These are phyloP conservation scores for Pythium volutum DNA, from an alignment of 352 stramenopile genomes.

Conservation along the genomic window DNA sequence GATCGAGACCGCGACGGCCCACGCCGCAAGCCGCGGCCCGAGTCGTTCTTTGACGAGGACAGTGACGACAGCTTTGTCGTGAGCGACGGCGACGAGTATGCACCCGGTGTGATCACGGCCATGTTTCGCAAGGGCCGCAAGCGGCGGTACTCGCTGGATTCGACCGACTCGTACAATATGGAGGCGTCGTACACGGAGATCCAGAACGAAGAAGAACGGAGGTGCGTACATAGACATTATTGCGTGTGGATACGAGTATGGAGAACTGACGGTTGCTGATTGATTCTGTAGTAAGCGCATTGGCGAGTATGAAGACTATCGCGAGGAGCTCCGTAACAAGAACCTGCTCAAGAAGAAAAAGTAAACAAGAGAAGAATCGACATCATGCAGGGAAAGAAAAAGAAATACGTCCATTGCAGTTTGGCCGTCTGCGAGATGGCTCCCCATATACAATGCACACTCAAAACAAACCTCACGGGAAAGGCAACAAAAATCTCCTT, in stretches of 20 bases:
- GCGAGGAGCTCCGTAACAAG: conserved; percentile 83
- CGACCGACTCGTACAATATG: conserved; percentile 83
- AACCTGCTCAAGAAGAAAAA: conserved; percentile 81
- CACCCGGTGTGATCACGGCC: conserved; percentile 65
- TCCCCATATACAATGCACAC: background rate
- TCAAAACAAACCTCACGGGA: background rate
- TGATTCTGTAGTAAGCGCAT: conserved; percentile 45
- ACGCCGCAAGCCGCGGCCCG: conserved; percentile 31
- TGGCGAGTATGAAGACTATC: conserved; percentile 82
- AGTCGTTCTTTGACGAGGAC: conserved; percentile 81
- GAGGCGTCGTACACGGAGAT: conserved; percentile 83
- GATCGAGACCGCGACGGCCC: conserved; percentile 23
- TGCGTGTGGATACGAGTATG: background rate
- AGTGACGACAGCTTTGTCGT: conserved; percentile 88
- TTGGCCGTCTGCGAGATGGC: conserved; percentile 17
- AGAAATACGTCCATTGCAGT: background rate
- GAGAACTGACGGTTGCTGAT: background rate
- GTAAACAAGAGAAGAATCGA: conserved; percentile 17
- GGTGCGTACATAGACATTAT: conserved; percentile 29
- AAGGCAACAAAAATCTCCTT: background rate
- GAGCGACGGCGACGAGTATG: conserved; percentile 74
- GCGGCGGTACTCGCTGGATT: conserved; percentile 74
- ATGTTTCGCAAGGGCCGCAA: conserved; percentile 81
- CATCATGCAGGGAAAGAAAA: background rate
- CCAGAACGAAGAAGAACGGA: conserved; percentile 83